Evolutionary conservation across 1,139 yeast genomes (phyloP).

Genomic region (Yamadazyma atmosphaerica): DNA sequence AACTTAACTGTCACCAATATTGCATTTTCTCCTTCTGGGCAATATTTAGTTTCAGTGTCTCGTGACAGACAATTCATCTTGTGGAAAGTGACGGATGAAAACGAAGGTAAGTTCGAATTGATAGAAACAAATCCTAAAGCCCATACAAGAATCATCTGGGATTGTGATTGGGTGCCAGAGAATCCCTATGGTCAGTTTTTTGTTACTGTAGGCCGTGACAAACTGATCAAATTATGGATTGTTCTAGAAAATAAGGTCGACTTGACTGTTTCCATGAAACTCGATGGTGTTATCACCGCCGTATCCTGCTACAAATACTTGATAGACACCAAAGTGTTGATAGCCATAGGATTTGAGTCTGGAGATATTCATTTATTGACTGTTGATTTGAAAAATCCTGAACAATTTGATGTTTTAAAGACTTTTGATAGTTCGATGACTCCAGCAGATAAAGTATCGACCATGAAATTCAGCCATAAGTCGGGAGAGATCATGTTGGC

Average conservation of each 20-base stretch:
- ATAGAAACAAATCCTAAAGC: constrained; percentile 63
- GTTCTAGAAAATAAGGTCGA: constrained; percentile 25
- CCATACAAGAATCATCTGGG: constrained; percentile 94
- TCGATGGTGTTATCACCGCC: constrained; percentile 68
- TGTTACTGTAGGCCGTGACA: constrained; percentile 88
- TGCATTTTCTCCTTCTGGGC: constrained; percentile 71
- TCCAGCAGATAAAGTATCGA: constrained; percentile 62
- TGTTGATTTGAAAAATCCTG: constrained; percentile 26
- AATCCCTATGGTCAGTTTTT: constrained; percentile 38
- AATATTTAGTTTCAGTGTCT: constrained; percentile 73
- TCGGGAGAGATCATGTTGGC: constrained; percentile 44
- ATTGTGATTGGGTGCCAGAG: constrained; percentile 77
- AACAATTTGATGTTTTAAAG: constrained; percentile 25
- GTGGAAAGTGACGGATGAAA: constrained; percentile 58
- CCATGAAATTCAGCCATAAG: constrained; percentile 54
- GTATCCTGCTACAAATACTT: constrained; percentile 50
- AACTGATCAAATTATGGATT: constrained; percentile 71
- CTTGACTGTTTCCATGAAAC: constrained; percentile 34
- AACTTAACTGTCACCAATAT: constrained; percentile 82
- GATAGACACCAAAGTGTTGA: constrained; percentile 23
- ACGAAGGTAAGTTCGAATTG: constrained; percentile 40
- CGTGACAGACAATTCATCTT: constrained; percentile 87
- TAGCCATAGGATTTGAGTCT: constrained; percentile 75
- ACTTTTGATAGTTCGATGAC: constrained; percentile 38
- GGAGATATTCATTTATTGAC: constrained; percentile 38